phyloP scores from a whole-genome alignment of 139 green algal genomes.

The Asterochloris erici region DNA sequence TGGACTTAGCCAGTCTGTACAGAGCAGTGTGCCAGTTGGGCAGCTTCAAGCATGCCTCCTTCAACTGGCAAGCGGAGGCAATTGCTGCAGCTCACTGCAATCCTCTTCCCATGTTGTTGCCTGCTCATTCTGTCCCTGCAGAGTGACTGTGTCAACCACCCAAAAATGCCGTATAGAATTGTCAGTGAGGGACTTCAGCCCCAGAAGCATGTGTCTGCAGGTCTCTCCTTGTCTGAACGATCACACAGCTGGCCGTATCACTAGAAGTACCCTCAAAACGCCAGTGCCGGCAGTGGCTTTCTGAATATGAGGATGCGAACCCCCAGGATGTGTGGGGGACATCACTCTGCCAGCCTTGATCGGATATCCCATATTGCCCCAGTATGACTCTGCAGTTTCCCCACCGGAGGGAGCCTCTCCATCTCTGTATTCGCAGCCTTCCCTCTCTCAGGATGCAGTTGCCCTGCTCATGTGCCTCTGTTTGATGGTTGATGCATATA shows the following conservation, averaged over 20 bases:
- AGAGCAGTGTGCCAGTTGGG: slow-evolving; percentile 38
- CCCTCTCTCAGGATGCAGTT: no score
- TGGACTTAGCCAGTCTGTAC: slow-evolving; percentile 74
- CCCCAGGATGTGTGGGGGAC: slow-evolving; percentile 45
- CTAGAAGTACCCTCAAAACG: slow-evolving; percentile 84
- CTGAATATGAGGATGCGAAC: slow-evolving; percentile 75
- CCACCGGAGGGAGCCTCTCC: no score
- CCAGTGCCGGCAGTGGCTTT: slow-evolving; percentile 75
- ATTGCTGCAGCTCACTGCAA: neutral
- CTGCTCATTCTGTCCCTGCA: no score
- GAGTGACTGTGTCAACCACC: no score
- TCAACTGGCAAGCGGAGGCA: slow-evolving; percentile 79
- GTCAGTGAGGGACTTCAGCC: no score
- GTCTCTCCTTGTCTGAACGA: slow-evolving; percentile 74
- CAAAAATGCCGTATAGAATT: no score
- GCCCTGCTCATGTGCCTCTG: no score
- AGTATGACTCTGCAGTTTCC: no score
- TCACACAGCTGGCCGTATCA: slow-evolving; percentile 59
- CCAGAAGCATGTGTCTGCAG: slow-evolving; percentile 23
- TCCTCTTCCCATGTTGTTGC: neutral
- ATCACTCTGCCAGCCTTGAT: no score
- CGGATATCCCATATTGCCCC: no score
- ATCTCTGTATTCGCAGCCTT: no score
- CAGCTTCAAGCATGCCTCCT: slow-evolving; percentile 44
- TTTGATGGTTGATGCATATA: no score